Evolutionary conservation across 495 filamentous ascomycete species (phyloP).

Genomic region (Pseudoneurospora amorphoporcata): DNA sequence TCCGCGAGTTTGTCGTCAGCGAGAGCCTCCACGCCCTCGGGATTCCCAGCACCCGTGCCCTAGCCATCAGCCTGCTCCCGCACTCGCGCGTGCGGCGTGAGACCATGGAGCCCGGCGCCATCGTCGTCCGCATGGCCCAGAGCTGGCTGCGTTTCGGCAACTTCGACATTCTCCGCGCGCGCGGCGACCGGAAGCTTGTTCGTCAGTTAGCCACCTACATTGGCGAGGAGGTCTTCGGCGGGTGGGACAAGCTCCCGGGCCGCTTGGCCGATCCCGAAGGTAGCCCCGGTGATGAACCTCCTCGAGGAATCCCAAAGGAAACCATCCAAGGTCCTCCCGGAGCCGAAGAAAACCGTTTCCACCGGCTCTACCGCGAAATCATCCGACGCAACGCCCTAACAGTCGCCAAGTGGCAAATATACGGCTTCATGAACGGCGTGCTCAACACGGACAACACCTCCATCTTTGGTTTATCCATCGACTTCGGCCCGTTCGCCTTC

Average conservation of each 20-base stretch:
- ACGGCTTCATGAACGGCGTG: constrained; percentile 97
- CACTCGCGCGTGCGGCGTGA: constrained; percentile 66
- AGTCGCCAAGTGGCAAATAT: constrained; percentile 91
- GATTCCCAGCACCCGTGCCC: constrained; percentile 77
- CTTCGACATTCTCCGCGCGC: constrained; percentile 77
- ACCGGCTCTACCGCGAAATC: constrained; percentile 79
- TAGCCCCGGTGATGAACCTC: constrained; percentile 21
- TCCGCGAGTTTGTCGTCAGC: constrained; percentile 86
- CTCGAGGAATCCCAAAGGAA: constrained; percentile 43
- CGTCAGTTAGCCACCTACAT: constrained; percentile 68
- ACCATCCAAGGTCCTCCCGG: constrained; percentile 52
- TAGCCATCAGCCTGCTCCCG: constrained; percentile 70
- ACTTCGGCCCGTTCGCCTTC: constrained; percentile 95
- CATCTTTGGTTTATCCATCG: constrained; percentile 75
- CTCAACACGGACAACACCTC: constrained; percentile 93
- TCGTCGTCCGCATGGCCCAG: constrained; percentile 85
- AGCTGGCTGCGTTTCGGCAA: constrained; percentile 85
- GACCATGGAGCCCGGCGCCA: constrained; percentile 81
- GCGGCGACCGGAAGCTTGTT: constrained; percentile 67
- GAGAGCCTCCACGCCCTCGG: constrained; percentile 75
- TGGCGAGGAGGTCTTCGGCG: constrained; percentile 74
- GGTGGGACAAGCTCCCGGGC: constrained; percentile 70
- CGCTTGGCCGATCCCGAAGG: constrained; percentile 39
- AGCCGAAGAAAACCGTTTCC: constrained; percentile 72
- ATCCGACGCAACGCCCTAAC: constrained; percentile 76